These are phyloP conservation scores for Alternaria sp. DNA, from an alignment of 2,329 filamentous ascomycete genomes.

Conservation along the genomic window DNA sequence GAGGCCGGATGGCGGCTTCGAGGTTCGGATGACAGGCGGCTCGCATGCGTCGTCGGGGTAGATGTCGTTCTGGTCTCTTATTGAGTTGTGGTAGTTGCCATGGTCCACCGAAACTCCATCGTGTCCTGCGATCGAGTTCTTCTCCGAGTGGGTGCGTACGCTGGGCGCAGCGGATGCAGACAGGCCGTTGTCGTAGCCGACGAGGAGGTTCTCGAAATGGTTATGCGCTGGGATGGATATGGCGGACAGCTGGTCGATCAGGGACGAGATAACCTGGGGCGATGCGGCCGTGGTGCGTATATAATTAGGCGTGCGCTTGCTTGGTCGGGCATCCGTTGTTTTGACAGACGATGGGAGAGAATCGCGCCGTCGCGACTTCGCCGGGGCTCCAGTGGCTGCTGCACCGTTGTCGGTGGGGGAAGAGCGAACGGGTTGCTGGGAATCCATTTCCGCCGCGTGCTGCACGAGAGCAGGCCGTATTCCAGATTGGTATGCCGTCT, in stretches of 20 bases:
- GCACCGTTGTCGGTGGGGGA: slow-evolving; percentile 1
- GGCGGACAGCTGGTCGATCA: slow-evolving; percentile 68
- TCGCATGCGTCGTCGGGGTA: slow-evolving; percentile 66
- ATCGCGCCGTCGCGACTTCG: slow-evolving; percentile 38
- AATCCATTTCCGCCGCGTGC: slow-evolving; percentile 10
- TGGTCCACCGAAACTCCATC: slow-evolving; percentile 74
- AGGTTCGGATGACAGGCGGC: slow-evolving; percentile 79
- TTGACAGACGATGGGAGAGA: slow-evolving; percentile 36
- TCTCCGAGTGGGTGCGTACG: slow-evolving; percentile 34
- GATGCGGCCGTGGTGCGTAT: slow-evolving; percentile 56
- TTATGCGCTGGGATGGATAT: slow-evolving; percentile 70
- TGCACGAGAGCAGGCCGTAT: slow-evolving; percentile 6
- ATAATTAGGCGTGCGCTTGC: slow-evolving; percentile 46
- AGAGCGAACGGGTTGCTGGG: slow-evolving; percentile 11
- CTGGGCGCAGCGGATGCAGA: slow-evolving; percentile 34
- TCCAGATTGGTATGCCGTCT: slow-evolving; percentile 9
- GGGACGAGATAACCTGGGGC: slow-evolving; percentile 73
- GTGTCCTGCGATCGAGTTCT: slow-evolving; percentile 28
- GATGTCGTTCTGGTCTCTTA: slow-evolving; percentile 58
- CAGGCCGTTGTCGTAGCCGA: slow-evolving; percentile 42
- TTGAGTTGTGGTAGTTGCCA: slow-evolving; percentile 67
- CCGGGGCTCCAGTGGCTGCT: slow-evolving; percentile 4
- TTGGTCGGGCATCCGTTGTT: slow-evolving; percentile 26
- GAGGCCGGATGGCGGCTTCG: slow-evolving; percentile 80
- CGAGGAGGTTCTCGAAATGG: slow-evolving; percentile 69